phyloP scores from a whole-genome alignment of 371 early-diverging fungal genomes.

The Apophysomyces variabilis region DNA sequence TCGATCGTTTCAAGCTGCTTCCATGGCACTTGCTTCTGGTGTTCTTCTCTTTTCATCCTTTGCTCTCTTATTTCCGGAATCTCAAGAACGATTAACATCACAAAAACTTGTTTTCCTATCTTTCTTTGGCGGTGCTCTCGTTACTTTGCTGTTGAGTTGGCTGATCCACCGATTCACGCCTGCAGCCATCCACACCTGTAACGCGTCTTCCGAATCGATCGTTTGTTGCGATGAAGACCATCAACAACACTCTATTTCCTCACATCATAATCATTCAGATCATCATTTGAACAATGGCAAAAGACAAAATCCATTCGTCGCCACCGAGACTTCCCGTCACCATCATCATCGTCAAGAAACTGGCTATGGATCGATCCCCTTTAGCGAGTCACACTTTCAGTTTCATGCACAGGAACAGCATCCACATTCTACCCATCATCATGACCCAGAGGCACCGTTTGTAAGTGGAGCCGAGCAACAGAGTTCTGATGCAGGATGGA shows the following conservation, averaged over 20 bases:
- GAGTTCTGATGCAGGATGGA: not conserved
- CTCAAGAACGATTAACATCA: slow-evolving; percentile 27
- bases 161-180: slow-evolving; percentile 41
- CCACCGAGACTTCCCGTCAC: not conserved
- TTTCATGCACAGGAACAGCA: slow-evolving; percentile 29
- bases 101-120: slow-evolving; percentile 26
- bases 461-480: too few relatives aligned
- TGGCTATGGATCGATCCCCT: slow-evolving; percentile 34
- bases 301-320: not conserved
- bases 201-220: slow-evolving; percentile 24
- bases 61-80: slow-evolving; percentile 37
- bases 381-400: slow-evolving; percentile 42
- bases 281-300: not conserved
- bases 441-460: not conserved
- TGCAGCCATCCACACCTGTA: slow-evolving; percentile 46
- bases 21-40: slow-evolving; percentile 46
- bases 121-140: slow-evolving; percentile 37
- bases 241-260: not conserved
- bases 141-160: slow-evolving; percentile 35
- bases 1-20: slow-evolving; percentile 35
- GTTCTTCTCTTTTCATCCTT: slow-evolving; percentile 47
- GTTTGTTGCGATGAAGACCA: slow-evolving; percentile 14
- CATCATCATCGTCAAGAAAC: slow-evolving; percentile 27
- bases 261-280: not conserved
- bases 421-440: slow-evolving; percentile 13